Conservation (phyloP, 805 yeast genomes). For the Yarrowia deformans region DNA sequence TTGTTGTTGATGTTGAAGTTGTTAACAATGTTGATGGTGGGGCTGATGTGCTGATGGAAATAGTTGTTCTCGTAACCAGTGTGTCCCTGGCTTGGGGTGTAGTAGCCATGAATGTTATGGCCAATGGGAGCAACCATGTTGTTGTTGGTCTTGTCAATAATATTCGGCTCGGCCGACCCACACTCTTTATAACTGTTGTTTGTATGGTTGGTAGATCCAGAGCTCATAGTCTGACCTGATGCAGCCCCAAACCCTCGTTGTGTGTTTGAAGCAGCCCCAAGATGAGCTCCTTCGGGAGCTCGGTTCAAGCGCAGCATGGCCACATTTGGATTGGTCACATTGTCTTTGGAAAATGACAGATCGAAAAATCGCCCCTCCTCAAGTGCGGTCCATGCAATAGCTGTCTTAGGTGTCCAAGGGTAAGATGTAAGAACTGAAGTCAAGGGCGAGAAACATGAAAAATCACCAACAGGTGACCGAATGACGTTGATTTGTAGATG, state of each 20-base stretch:
- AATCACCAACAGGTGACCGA: constrained; percentile 11
- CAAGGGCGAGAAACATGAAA: constrained; percentile 11
- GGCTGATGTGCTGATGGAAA: too few species aligned
- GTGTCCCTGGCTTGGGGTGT: too few species aligned
- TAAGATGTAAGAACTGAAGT: constrained; percentile 11
- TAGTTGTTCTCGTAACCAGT: too few species aligned
- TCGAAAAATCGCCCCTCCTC: constrained; percentile 13
- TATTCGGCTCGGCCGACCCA: background rate
- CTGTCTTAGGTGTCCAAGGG: constrained; percentile 24
- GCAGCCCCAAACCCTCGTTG: constrained; percentile 10
- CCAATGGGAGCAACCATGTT: background rate
- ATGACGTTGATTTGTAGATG: constrained; percentile 33
- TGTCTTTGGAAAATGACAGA: background rate
- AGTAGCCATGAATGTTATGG: too few species aligned
- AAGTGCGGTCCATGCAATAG: constrained; percentile 29
- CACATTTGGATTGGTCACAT: constrained; percentile 22
- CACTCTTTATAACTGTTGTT: background rate
- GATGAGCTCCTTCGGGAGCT: background rate
- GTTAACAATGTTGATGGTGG: too few species aligned
- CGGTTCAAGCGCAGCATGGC: constrained; percentile 5
- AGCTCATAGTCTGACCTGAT: background rate
- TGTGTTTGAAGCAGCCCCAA: background rate
- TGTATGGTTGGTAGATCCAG: background rate
- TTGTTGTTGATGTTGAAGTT: too few species aligned
- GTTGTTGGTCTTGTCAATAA: background rate